A percentile compares a stretch with the other conserved stretches of the same genome.
Evolutionary conservation across 805 yeast genomes (phyloP).

Genomic region (Pichia insulana): DNA sequence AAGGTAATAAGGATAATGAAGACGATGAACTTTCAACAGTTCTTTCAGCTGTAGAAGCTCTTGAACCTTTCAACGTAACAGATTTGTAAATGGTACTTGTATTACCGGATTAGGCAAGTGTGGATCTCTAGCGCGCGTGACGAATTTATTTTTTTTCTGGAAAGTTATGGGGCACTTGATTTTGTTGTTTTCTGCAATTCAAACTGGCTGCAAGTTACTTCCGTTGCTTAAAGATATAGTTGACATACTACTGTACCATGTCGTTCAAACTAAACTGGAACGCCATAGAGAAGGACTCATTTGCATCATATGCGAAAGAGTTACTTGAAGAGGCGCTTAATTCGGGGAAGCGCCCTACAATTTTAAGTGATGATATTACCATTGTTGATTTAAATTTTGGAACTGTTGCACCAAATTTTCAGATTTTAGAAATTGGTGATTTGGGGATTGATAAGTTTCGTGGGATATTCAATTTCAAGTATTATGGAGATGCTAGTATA

Average conservation of each 20-base stretch:
- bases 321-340: conserved; percentile 65
- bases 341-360: conserved; percentile 61
- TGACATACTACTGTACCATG: conserved; percentile 35
- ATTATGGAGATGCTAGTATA: conserved; percentile 67
- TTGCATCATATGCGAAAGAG: conserved; percentile 54
- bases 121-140: too few species aligned
- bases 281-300: conserved; percentile 55
- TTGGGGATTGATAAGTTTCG: conserved; percentile 66
- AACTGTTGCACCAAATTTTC: conserved; percentile 62
- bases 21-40: too few species aligned
- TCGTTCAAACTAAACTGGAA: conserved; percentile 76
- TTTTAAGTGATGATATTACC: conserved; percentile 58
- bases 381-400: conserved; percentile 71
- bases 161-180: too few species aligned
- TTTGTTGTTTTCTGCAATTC: too few species aligned
- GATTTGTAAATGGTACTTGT: not conserved
- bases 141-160: not conserved
- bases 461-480: conserved; percentile 72
- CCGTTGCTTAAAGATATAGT: too few species aligned
- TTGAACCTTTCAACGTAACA: too few species aligned
- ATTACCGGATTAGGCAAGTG: not conserved
- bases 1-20: too few species aligned
- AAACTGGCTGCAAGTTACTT: too few species aligned
- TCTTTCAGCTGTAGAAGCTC: too few species aligned
- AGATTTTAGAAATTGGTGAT: conserved; percentile 77